phyloP scores from a whole-genome alignment of 768 basidiomycete genomes.

The Tubosaeta brunneosetosa region DNA sequence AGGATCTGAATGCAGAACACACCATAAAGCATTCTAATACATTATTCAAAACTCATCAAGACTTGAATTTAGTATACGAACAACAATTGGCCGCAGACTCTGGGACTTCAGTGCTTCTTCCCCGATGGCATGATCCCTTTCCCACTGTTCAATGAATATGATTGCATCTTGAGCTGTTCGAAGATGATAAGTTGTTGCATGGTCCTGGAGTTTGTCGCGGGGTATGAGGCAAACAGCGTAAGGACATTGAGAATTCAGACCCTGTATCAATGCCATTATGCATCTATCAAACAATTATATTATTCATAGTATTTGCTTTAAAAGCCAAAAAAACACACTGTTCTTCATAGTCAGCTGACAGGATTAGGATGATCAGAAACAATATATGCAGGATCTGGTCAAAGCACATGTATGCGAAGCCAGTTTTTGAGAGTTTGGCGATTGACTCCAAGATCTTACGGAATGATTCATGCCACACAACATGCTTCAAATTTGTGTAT shows the following conservation, averaged over 20 bases:
- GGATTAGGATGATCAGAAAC: conserved; percentile 34
- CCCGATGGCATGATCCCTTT: too few relatives aligned
- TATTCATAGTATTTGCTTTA: too few relatives aligned
- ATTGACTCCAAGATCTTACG: conserved; percentile 21
- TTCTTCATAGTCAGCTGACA: conserved; percentile 44
- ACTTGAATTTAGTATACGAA: neutral
- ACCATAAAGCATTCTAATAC: neutral
- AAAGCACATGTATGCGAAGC: conserved; percentile 22
- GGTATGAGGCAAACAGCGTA: neutral
- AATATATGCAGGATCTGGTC: conserved; percentile 19
- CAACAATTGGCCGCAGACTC: too few relatives aligned
- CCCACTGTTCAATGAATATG: too few relatives aligned
- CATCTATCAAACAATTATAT: neutral
- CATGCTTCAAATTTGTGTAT: conserved; percentile 30
- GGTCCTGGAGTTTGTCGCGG: neutral
- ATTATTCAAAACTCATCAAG: neutral
- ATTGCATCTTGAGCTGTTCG: too few relatives aligned
- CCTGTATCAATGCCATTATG: neutral
- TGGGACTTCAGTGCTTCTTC: too few relatives aligned
- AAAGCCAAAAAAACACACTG: conserved; percentile 28
- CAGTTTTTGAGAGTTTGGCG: conserved; percentile 18
- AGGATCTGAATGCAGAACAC: neutral
- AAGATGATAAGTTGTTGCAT: neutral
- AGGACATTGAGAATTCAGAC: neutral
- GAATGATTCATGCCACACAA: conserved; percentile 36